Conservation (phyloP, 2,329 filamentous ascomycete genomes). For the Trichoderma endophyticum region DNA sequence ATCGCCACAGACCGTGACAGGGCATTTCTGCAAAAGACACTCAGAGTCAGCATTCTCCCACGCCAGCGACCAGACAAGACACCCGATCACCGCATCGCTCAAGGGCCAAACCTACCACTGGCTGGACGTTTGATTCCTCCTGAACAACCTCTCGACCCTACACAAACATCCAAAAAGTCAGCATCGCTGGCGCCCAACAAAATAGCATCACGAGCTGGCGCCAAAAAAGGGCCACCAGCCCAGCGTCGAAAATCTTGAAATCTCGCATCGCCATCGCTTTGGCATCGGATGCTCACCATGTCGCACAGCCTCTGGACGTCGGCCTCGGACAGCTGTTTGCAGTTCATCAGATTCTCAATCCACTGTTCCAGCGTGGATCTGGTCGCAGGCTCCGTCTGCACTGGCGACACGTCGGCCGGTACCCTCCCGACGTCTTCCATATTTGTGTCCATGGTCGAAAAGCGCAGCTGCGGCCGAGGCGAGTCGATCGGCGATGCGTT, state of each 20-base stretch:
- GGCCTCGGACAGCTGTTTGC: slow-evolving; percentile 93
- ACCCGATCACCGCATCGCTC: neutral
- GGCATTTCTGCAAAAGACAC: slow-evolving; percentile 70
- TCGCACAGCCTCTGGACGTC: slow-evolving; percentile 97
- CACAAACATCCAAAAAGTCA: slow-evolving; percentile 22
- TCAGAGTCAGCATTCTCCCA: neutral
- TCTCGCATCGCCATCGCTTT: neutral
- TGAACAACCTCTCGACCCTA: slow-evolving; percentile 94
- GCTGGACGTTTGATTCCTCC: slow-evolving; percentile 98
- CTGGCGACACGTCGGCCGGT: slow-evolving; percentile 72
- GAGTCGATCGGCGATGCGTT: neutral
- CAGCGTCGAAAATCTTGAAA: neutral
- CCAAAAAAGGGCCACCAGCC: neutral
- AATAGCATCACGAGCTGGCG: slow-evolving; percentile 1
- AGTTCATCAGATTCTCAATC: slow-evolving; percentile 97
- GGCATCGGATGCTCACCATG: slow-evolving; percentile 60
- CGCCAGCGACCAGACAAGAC: neutral
- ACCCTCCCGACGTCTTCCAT: slow-evolving; percentile 97
- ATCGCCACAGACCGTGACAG: slow-evolving; percentile 96
- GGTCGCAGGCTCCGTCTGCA: slow-evolving; percentile 74
- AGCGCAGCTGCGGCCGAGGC: neutral
- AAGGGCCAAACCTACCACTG: slow-evolving; percentile 66
- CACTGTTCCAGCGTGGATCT: slow-evolving; percentile 94
- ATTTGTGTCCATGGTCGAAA: slow-evolving; percentile 78
- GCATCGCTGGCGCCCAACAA: neutral